phyloP scores from a whole-genome alignment of 2,329 filamentous ascomycete species.

The Coleophoma cylindrospora region DNA sequence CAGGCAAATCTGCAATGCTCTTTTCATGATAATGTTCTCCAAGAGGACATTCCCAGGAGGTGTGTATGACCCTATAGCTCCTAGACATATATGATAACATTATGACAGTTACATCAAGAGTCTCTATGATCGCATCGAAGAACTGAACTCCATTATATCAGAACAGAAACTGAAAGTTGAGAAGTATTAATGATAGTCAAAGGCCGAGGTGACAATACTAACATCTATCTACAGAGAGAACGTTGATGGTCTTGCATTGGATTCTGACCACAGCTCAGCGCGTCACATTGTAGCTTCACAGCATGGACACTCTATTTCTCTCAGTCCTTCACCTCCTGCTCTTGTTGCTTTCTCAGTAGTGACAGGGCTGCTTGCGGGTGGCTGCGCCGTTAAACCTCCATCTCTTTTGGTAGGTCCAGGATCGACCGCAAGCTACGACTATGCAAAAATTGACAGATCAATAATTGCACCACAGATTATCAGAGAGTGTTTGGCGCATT shows the following conservation, averaged over 20 bases:
- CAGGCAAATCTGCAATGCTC: background rate
- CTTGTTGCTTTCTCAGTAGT: background rate
- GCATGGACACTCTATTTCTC: background rate
- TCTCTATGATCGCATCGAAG: background rate
- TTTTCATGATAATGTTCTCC: background rate
- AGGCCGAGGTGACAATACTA: no score
- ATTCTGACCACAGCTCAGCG: no score
- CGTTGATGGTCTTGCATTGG: no score
- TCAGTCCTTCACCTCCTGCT: background rate
- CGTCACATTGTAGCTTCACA: slow-evolving; percentile 1
- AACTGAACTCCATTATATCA: background rate
- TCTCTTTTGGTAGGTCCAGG: background rate
- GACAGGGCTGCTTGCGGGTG: background rate
- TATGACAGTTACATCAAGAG: background rate
- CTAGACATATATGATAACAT: background rate
- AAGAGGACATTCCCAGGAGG: background rate
- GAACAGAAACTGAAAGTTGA: background rate
- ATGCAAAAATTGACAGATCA: background rate
- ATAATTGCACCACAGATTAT: background rate
- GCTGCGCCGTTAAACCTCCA: background rate
- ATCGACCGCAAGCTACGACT: no score
- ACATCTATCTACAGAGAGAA: no score
- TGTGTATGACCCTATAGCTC: background rate
- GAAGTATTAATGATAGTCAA: background rate
- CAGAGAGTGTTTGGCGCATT: background rate